phyloP scores from a whole-genome alignment of 1,139 yeast species.

The Saccharomycopsis hybrid region DNA sequence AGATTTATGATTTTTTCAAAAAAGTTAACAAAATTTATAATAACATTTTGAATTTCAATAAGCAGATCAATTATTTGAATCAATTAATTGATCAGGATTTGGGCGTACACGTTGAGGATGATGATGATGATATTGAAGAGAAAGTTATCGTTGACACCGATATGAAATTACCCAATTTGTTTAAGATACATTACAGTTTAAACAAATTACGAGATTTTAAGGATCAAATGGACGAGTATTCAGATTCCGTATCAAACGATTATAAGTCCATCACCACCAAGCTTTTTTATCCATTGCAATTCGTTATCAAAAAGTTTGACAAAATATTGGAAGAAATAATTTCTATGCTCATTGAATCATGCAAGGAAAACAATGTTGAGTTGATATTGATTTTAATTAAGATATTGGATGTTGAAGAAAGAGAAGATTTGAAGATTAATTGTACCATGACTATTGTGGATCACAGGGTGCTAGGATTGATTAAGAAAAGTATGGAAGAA shows the following conservation, averaged over 20 bases:
- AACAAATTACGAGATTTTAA: conserved; percentile 69
- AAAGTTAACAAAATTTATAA: conserved; percentile 62
- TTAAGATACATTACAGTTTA: conserved; percentile 63
- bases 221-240: conserved; percentile 60
- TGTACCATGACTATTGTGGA: conserved; percentile 21
- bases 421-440: conserved; percentile 61
- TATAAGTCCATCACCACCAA: conserved; percentile 59
- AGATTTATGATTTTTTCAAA: conserved; percentile 63
- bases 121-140: conserved; percentile 38
- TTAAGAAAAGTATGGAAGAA: conserved; percentile 21
- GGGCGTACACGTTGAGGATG: conserved; percentile 34
- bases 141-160: conserved; percentile 25
- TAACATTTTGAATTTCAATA: conserved; percentile 53
- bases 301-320: conserved; percentile 55
- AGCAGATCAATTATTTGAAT: conserved; percentile 45
- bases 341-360: conserved; percentile 58
- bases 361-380: conserved; percentile 59
- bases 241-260: conserved; percentile 56
- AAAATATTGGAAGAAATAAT: conserved; percentile 57
- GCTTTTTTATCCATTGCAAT: conserved; percentile 48
- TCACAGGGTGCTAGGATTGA: conserved; percentile 20
- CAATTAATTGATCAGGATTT: conserved; percentile 39
- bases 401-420: conserved; percentile 73
- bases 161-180: conserved; percentile 52
- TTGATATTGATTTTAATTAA: conserved; percentile 68